phyloP scores from a whole-genome alignment of 345 rosid genomes.

The Erodium maritimum region DNA sequence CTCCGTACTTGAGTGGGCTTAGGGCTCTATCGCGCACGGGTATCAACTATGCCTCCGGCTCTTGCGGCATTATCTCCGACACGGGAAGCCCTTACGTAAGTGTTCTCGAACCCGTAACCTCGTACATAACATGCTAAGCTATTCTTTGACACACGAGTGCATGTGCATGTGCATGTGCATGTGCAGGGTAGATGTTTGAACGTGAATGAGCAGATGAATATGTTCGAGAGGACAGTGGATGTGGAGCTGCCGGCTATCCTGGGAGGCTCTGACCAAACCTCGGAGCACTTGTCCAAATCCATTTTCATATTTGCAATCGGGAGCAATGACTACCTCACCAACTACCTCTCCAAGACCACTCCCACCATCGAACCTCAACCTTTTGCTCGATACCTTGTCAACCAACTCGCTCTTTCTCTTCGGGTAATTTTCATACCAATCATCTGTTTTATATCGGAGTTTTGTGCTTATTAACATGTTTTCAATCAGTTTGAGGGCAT shows the following conservation, averaged over 20 bases:
- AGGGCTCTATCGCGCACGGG: slow-evolving; percentile 13
- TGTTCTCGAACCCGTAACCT: too few species aligned
- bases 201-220: slow-evolving; percentile 25
- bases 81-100: slow-evolving; percentile 25
- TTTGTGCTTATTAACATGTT: too few species aligned
- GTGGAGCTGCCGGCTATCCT: slow-evolving; percentile 11
- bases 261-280: slow-evolving; percentile 3
- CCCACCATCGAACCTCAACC: slow-evolving; percentile 10
- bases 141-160: too few species aligned
- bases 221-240: slow-evolving; percentile 14
- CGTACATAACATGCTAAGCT: too few species aligned
- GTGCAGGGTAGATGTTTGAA: slow-evolving; percentile 35
- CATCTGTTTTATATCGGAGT: background rate
- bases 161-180: too few species aligned
- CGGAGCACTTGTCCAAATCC: slow-evolving; percentile 23
- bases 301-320: slow-evolving; percentile 21
- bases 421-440: slow-evolving; percentile 12
- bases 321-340: slow-evolving; percentile 30
- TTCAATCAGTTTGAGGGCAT: too few species aligned
- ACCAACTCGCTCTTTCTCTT: slow-evolving; percentile 15
- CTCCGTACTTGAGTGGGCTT: slow-evolving; percentile 20
- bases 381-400: slow-evolving; percentile 20
- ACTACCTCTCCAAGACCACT: slow-evolving; percentile 3
- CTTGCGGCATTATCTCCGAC: slow-evolving; percentile 36
- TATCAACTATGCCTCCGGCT: slow-evolving; percentile 36